Conservation (phyloP, 176 grass and related monocot genomes). For the Guadua angustifolia region DNA sequence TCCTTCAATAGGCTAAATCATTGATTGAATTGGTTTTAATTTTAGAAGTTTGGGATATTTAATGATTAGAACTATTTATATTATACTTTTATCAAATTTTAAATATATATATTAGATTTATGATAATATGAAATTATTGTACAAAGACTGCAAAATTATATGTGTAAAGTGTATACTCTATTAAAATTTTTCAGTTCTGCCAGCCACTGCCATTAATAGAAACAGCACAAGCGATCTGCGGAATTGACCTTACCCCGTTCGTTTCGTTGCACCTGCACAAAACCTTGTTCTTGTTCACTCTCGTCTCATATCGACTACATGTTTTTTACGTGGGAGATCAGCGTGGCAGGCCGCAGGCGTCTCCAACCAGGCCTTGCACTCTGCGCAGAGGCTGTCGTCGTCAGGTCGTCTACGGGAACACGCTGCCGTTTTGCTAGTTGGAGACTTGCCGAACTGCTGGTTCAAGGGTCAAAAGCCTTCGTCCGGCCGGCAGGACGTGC, state of each 20-base stretch:
- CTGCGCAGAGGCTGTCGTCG: neutral
- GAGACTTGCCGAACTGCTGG: slow-evolving; percentile 16
- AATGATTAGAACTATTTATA: no score
- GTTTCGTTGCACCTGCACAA: neutral
- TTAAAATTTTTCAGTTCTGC: no score
- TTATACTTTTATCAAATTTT: no score
- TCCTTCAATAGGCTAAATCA: no score
- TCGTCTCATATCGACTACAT: neutral
- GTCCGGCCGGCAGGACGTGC: neutral
- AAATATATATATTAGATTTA: no score
- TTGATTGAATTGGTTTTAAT: no score
- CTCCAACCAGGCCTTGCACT: neutral
- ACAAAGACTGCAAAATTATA: no score
- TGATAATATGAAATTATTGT: no score
- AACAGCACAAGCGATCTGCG: neutral
- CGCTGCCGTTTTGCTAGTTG: neutral
- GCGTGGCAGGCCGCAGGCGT: neutral
- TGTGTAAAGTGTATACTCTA: no score
- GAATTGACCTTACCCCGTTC: neutral
- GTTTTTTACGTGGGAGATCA: neutral
- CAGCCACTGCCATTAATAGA: no score
- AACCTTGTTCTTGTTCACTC: neutral
- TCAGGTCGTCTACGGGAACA: neutral
- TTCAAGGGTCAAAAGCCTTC: slow-evolving; percentile 18
- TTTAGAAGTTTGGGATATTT: no score